Evolutionary conservation across 108 stramenopile genomes (phyloP), one percentile per base, ranked within the genome.

Genomic region (Skeletonema marinoi): DNA sequence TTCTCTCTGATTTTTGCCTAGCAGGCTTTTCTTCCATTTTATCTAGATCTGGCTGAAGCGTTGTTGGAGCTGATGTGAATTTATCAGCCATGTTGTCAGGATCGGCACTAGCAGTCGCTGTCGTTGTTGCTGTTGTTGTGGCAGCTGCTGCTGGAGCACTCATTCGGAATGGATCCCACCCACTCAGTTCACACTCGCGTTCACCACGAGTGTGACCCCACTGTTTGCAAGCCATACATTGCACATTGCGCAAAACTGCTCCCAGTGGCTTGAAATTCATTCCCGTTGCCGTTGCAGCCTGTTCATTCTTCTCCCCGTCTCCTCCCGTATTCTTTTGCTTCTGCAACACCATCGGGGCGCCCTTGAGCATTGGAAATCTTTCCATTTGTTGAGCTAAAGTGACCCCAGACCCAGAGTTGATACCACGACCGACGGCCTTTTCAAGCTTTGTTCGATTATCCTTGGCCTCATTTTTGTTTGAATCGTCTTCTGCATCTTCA

Each of bases 181-280:
- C 94, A 71, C 80, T 88, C 19, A 81, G 61, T 29, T 68, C 64
- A 78, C 94, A 95, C 65, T 95, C 94, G 31, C 92, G 72, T 68
- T 95, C 94, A 6, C 94, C 94, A 69, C 84, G 63, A 6, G 81
- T 58, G 81, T 95, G 94, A n/a, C 94, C 94, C 92, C 94, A 95
- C 12, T 88, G 61, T 13, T 90, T 90, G 73, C 94, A 95, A 8
- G 78, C 84, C 65, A 95, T 58, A 71, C 94, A 95, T 30, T 86
- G 80, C 29, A 95, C 91, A 73, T 95, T 92, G 31, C 92, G 78
- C 32, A 95, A 61, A 42, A 93, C 89, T 48, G 87, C 74, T 11
- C 93, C 93, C 61, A 95, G 63, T 2, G 94, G 94, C 71, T 95
- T 93, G 67, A 93, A 93, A 36, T 79, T 86, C 41, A 95, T 83